A percentile compares a stretch with the other conserved stretches of the same genome.
phyloP scores from a whole-genome alignment of 2,329 filamentous ascomycete species.

The Xylaria sp. region DNA sequence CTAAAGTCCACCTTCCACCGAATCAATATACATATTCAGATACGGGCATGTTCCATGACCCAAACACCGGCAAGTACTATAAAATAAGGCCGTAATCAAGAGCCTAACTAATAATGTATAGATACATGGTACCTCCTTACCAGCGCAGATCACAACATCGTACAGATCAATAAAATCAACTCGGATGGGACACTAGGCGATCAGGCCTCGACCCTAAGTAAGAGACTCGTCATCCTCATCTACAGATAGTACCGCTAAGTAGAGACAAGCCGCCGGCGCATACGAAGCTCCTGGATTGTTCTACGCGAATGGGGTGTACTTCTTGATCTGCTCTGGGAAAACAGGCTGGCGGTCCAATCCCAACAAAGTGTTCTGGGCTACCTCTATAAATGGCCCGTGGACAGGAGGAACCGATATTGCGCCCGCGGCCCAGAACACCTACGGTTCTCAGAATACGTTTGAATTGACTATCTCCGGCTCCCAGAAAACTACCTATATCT shows the following conservation, averaged over 20 bases:
- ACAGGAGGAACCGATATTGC: slow-evolving; percentile 52
- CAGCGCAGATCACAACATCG: slow-evolving; percentile 55
- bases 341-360: slow-evolving; percentile 53
- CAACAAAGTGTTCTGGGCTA: slow-evolving; percentile 53
- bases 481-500: slow-evolving; percentile 51
- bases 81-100: not conserved
- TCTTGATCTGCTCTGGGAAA: slow-evolving; percentile 53
- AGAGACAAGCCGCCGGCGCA: slow-evolving; percentile 41
- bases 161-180: slow-evolving; percentile 55
- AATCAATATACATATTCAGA: slow-evolving; percentile 54
- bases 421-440: slow-evolving; percentile 52
- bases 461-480: slow-evolving; percentile 52
- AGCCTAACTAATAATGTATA: slow-evolving; percentile 25
- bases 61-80: slow-evolving; percentile 39
- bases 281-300: slow-evolving; percentile 53
- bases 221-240: slow-evolving; percentile 16
- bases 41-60: slow-evolving; percentile 56
- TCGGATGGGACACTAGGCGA: slow-evolving; percentile 52
- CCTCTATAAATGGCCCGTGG: slow-evolving; percentile 51
- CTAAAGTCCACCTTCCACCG: slow-evolving; percentile 53
- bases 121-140: slow-evolving; percentile 55
- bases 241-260: not conserved
- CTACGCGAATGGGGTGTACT: slow-evolving; percentile 51
- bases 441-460: slow-evolving; percentile 53
- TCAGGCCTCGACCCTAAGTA: slow-evolving; percentile 44